Evolutionary conservation across 2,329 filamentous ascomycete species (phyloP).

Genomic region (Aciculosporium take): DNA sequence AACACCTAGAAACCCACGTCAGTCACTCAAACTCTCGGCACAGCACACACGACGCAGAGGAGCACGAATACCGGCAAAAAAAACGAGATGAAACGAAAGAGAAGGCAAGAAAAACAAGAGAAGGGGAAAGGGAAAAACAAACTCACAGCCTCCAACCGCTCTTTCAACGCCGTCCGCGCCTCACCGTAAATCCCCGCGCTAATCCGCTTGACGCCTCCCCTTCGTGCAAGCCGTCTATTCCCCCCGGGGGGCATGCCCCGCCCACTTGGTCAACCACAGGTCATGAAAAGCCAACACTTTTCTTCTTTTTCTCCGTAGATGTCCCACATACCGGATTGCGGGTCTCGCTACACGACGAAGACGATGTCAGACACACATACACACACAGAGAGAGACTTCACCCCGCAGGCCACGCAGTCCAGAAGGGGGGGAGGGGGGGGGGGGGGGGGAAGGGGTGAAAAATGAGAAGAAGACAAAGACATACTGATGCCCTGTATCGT

Average conservation of each 20-base stretch:
- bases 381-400: constrained; percentile 5
- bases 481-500: constrained; percentile 8
- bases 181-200: constrained; percentile 51
- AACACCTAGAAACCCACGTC: constrained; percentile 31
- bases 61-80: too few relatives aligned
- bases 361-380: constrained; percentile 1
- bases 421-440: not conserved
- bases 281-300: too few relatives aligned
- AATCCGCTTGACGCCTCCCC: constrained; percentile 66
- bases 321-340: constrained; percentile 2
- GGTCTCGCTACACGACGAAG: constrained; percentile 2
- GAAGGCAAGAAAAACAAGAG: too few relatives aligned
- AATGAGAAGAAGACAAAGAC: not conserved
- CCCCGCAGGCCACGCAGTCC: too few relatives aligned
- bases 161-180: constrained; percentile 34
- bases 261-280: too few relatives aligned
- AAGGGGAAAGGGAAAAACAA: too few relatives aligned
- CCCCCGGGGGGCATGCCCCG: too few relatives aligned
- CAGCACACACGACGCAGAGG: not conserved
- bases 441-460: too few relatives aligned
- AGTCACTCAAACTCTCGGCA: not conserved
- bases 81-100: too few relatives aligned
- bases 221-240: constrained; percentile 52
- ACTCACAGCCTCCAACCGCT: constrained; percentile 32
- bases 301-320: not conserved